phyloP scores from a whole-genome alignment of 2,329 filamentous ascomycete genomes.

The Talaromyces amestolkiae region DNA sequence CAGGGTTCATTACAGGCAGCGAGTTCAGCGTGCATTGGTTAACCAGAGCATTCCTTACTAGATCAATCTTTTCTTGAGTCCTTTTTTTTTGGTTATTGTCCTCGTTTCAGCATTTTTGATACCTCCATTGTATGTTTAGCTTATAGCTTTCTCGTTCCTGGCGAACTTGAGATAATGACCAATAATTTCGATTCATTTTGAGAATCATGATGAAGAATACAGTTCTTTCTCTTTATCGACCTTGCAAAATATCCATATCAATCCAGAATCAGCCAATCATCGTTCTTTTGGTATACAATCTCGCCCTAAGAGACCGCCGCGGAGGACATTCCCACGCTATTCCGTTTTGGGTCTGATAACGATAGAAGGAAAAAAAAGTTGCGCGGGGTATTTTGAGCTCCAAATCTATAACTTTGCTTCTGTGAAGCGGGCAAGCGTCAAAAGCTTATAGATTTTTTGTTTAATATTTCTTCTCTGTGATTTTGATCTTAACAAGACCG shows the following conservation, averaged over 20 bases:
- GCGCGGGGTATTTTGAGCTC: conserved; percentile 12
- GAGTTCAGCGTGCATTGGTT: conserved; percentile 20
- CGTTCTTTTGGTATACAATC: neutral
- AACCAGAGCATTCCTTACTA: conserved; percentile 1
- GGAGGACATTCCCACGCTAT: conserved; percentile 4
- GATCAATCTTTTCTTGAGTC: neutral
- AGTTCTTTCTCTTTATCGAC: neutral
- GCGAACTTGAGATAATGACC: conserved; percentile 1
- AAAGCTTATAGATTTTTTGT: neutral
- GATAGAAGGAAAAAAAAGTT: conserved; percentile 15
- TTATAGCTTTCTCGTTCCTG: neutral
- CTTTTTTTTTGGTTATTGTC: neutral
- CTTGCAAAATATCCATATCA: neutral
- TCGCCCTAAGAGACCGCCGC: neutral
- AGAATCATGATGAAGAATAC: neutral
- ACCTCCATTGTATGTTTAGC: neutral
- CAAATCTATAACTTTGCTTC: neutral
- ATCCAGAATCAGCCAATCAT: neutral
- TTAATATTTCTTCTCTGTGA: neutral
- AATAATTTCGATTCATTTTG: neutral
- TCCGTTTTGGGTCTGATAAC: conserved; percentile 14
- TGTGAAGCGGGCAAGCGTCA: neutral
- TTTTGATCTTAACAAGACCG: neutral
- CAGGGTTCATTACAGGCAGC: conserved; percentile 32
- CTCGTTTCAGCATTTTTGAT: neutral